Conservation (phyloP, 1,139 yeast species). For the Suhomyces maxii region DNA sequence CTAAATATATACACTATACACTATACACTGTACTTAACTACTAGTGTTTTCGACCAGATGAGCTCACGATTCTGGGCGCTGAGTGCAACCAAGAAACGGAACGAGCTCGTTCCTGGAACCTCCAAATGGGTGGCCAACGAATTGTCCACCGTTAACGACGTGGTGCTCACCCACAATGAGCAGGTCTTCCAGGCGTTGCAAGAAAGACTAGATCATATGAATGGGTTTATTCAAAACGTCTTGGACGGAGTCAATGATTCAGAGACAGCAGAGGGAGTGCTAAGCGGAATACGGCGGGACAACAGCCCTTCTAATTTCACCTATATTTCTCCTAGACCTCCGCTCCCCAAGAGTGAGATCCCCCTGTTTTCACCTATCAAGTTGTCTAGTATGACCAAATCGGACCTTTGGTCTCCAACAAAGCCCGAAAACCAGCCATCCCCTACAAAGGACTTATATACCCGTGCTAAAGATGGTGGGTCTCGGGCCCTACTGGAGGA, state of each 20-base stretch:
- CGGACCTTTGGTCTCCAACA: neutral
- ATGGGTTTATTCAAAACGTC: slow-evolving; percentile 24
- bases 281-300: slow-evolving; percentile 1
- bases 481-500: too few relatives aligned
- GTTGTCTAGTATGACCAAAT: neutral
- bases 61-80: slow-evolving; percentile 37
- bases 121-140: slow-evolving; percentile 41
- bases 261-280: neutral
- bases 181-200: slow-evolving; percentile 20
- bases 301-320: slow-evolving; percentile 10
- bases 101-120: slow-evolving; percentile 38
- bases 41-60: slow-evolving; percentile 12
- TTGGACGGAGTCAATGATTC: slow-evolving; percentile 11
- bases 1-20: too few relatives aligned
- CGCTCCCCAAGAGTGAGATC: neutral
- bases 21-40: too few relatives aligned
- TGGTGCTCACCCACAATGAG: slow-evolving; percentile 27
- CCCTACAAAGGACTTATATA: too few relatives aligned
- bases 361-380: slow-evolving; percentile 9
- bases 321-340: slow-evolving; percentile 5
- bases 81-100: slow-evolving; percentile 29
- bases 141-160: slow-evolving; percentile 28
- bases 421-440: neutral
- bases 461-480: too few relatives aligned
- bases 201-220: slow-evolving; percentile 23